phyloP scores from a whole-genome alignment of 2,329 filamentous ascomycete species.

The Truncatella angustata region DNA sequence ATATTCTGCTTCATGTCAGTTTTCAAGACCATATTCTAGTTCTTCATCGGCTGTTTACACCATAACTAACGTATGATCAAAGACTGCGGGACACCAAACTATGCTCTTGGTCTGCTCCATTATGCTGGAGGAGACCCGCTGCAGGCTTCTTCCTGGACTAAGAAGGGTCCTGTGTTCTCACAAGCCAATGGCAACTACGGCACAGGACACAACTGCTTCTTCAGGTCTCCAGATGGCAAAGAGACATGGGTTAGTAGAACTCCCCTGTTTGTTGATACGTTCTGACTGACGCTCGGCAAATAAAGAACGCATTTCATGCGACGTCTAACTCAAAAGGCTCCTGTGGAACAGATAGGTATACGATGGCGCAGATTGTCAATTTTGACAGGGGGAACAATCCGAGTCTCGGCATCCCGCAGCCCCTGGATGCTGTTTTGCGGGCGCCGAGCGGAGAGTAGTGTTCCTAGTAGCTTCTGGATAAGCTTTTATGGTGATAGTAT shows the following conservation, averaged over 20 bases:
- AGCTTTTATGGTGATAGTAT: no score
- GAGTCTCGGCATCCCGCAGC: neutral
- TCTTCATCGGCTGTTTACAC: neutral
- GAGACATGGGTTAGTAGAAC: neutral
- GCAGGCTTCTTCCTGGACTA: neutral
- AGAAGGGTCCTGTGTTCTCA: neutral
- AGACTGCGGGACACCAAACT: neutral
- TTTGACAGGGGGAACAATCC: neutral
- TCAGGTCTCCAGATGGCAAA: neutral
- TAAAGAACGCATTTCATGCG: neutral
- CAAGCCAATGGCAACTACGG: neutral
- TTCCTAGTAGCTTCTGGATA: no score
- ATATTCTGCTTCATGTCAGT: neutral
- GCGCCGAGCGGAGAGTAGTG: neutral
- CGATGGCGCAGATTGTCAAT: neutral
- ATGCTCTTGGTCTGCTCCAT: neutral
- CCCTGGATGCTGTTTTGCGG: neutral
- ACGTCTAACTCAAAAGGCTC: neutral
- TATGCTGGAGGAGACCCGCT: neutral
- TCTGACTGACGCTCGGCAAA: neutral
- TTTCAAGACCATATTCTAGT: neutral
- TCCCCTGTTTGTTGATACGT: neutral
- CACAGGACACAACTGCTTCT: neutral
- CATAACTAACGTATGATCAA: no score
- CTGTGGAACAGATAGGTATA: neutral